These are phyloP conservation scores for Trametes punicea DNA, from an alignment of 768 basidiomycete genomes.

Conservation along the genomic window DNA sequence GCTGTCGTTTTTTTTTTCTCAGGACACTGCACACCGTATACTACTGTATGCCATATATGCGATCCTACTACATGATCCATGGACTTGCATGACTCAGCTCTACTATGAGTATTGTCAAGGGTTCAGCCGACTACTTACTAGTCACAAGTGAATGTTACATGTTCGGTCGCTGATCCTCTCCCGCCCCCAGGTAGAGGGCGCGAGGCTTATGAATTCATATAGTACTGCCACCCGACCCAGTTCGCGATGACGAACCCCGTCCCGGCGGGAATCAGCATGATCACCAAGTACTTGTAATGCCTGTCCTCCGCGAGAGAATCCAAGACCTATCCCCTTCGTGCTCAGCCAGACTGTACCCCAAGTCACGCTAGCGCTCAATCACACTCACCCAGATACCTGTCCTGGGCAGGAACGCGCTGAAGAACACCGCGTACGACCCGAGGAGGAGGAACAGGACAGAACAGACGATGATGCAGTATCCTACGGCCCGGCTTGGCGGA, in stretches of 20 bases:
- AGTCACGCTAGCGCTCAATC: not conserved
- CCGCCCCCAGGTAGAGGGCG: not conserved
- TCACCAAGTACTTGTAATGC: slow-evolving; percentile 87
- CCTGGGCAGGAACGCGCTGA: slow-evolving; percentile 59
- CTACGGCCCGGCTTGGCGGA: slow-evolving; percentile 29
- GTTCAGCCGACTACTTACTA: too few relatives aligned
- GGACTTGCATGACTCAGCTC: too few relatives aligned
- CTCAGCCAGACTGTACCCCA: not conserved
- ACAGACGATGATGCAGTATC: slow-evolving; percentile 45
- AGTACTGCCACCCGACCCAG: slow-evolving; percentile 99
- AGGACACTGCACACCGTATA: not conserved
- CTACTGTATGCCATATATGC: slow-evolving; percentile 7
- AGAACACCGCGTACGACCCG: slow-evolving; percentile 59
- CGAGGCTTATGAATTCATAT: slow-evolving; percentile 69
- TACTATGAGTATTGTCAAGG: too few relatives aligned
- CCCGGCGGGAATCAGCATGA: slow-evolving; percentile 77
- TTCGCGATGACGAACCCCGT: slow-evolving; percentile 94
- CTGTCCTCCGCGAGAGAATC: slow-evolving; percentile 64
- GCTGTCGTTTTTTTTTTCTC: not conserved
- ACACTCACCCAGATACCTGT: slow-evolving; percentile 49
- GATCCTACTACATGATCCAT: not conserved
- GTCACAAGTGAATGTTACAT: too few relatives aligned
- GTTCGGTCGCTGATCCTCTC: too few relatives aligned
- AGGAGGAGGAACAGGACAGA: slow-evolving; percentile 53
- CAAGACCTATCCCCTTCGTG: slow-evolving; percentile 45